These are phyloP conservation scores for Candida schatavii DNA, from an alignment of 805 yeast species.

Conservation along the genomic window DNA sequence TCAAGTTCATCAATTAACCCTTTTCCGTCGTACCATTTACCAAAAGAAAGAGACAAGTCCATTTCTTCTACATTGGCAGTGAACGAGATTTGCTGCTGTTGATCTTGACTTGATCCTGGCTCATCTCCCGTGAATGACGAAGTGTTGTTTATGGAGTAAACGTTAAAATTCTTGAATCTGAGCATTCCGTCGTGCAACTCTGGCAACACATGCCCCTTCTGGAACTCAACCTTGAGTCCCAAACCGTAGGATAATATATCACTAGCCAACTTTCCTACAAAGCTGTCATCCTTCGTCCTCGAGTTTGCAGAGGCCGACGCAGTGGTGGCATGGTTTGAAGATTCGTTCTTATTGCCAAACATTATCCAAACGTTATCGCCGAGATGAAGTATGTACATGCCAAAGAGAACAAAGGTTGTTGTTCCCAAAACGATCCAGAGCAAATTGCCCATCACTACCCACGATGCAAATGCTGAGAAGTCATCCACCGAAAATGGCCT, in stretches of 20 bases:
- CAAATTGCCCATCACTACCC: constrained; percentile 56
- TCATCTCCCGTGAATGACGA: constrained; percentile 9
- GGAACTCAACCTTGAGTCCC: constrained; percentile 35
- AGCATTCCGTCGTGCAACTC: constrained; percentile 50
- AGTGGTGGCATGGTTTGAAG: neutral
- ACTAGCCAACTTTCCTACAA: constrained; percentile 32
- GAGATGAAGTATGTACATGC: constrained; percentile 43
- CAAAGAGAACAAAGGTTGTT: constrained; percentile 50
- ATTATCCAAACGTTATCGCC: constrained; percentile 26
- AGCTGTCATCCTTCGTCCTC: constrained; percentile 25
- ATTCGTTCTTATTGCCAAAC: constrained; percentile 6
- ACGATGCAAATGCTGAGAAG: constrained; percentile 52
- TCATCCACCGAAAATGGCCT: constrained; percentile 50
- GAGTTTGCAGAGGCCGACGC: constrained; percentile 11
- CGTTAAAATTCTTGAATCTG: constrained; percentile 40
- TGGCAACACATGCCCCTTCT: constrained; percentile 38
- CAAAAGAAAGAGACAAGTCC: constrained; percentile 45
- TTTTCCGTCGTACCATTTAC: constrained; percentile 55
- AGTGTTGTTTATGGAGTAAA: constrained; percentile 8
- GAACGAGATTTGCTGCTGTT: constrained; percentile 15
- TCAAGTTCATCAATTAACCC: constrained; percentile 51
- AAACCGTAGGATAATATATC: constrained; percentile 38
- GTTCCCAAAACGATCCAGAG: constrained; percentile 57
- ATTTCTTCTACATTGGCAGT: constrained; percentile 40
- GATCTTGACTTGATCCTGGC: constrained; percentile 8